Conservation (phyloP, 768 basidiomycete genomes). For the Postia placenta region DNA sequence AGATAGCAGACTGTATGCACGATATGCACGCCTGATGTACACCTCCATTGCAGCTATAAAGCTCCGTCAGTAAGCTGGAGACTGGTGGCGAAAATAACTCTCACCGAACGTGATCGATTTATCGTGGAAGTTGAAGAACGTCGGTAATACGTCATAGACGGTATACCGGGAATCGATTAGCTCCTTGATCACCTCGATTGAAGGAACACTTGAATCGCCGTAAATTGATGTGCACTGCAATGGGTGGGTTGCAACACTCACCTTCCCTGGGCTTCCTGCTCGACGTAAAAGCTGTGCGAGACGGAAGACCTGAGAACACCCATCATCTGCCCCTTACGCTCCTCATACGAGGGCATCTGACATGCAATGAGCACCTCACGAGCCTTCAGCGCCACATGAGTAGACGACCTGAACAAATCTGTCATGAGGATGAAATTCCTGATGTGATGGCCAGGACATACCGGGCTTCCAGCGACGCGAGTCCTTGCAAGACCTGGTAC, state of each 20-base stretch:
- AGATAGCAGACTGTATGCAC: constrained; percentile 85
- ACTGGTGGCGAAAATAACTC: constrained; percentile 17
- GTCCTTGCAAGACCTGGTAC: constrained; percentile 69
- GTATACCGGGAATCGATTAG: constrained; percentile 95
- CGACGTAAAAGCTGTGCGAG: constrained; percentile 84
- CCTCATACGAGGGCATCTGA: constrained; percentile 96
- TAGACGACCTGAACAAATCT: constrained; percentile 61
- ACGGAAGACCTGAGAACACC: constrained; percentile 85
- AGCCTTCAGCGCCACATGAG: constrained; percentile 86
- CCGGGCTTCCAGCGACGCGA: constrained; percentile 88
- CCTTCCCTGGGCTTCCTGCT: constrained; percentile 61
- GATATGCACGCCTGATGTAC: constrained; percentile 92
- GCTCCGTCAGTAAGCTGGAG: too few relatives aligned
- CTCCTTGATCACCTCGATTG: constrained; percentile 83
- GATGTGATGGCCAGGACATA: constrained; percentile 40
- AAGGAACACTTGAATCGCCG: constrained; percentile 56
- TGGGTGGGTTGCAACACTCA: too few relatives aligned
- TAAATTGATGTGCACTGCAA: too few relatives aligned
- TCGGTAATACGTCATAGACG: constrained; percentile 93
- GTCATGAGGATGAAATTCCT: too few relatives aligned
- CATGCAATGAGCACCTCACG: constrained; percentile 95
- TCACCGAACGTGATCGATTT: constrained; percentile 77
- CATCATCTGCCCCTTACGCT: constrained; percentile 92
- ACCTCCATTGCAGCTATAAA: constrained; percentile 85
- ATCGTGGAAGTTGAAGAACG: constrained; percentile 89